A percentile compares a stretch with the other conserved stretches of the same genome.
These are phyloP conservation scores for Penicillium silybi DNA, from an alignment of 495 filamentous ascomycete species.

Conservation along the genomic window DNA sequence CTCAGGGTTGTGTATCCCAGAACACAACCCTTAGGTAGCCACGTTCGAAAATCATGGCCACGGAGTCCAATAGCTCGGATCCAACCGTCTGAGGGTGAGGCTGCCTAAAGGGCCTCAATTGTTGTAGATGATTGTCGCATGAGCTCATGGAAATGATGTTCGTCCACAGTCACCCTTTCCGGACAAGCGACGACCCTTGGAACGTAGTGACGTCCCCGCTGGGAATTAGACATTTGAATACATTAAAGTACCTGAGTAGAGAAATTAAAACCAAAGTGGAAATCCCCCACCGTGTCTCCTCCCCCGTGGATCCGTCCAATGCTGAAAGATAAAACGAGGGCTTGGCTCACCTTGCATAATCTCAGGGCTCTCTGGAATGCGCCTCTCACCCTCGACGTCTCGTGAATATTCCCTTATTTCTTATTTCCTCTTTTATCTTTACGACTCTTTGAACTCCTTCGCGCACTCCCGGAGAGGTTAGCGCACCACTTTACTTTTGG, in stretches of 20 bases:
- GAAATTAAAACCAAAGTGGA: conserved; percentile 1
- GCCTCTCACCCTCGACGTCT: neutral
- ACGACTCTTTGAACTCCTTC: neutral
- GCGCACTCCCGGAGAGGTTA: conserved; percentile 5
- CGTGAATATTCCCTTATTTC: no score
- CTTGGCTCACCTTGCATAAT: conserved; percentile 6
- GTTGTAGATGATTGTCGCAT: neutral
- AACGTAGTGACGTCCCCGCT: neutral
- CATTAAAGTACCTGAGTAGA: neutral
- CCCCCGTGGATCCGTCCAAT: neutral
- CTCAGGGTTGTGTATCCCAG: neutral
- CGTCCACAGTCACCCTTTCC: conserved; percentile 2
- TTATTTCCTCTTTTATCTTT: neutral
- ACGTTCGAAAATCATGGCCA: neutral
- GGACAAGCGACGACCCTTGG: conserved; percentile 2
- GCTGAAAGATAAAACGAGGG: neutral
- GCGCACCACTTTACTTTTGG: conserved; percentile 1
- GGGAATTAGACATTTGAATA: conserved; percentile 8
- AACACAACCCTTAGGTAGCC: neutral
- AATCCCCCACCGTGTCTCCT: conserved; percentile 4
- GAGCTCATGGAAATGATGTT: conserved; percentile 7
- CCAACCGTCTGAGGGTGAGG: neutral
- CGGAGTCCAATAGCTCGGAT: neutral
- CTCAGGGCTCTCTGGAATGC: conserved; percentile 4
- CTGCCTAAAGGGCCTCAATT: no score